A percentile compares a stretch with the other conserved stretches of the same genome.
Evolutionary conservation across 2,329 filamentous ascomycete species (phyloP).

Genomic region (Aspergillus sp.): DNA sequence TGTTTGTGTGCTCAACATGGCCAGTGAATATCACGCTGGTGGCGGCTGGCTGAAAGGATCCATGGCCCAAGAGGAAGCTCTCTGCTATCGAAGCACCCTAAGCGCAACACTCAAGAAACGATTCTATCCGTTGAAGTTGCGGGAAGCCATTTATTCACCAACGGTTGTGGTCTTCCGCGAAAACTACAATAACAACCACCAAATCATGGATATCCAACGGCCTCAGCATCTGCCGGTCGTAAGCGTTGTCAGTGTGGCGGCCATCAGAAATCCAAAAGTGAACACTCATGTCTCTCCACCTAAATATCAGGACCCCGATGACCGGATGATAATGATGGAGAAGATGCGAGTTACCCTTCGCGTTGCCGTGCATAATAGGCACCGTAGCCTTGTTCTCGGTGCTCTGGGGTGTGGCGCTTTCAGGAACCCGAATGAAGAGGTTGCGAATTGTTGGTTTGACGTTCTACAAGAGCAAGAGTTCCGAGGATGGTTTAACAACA

Average conservation of each 20-base stretch:
- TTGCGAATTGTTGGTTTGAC: slow-evolving; percentile 63
- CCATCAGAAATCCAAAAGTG: slow-evolving; percentile 46
- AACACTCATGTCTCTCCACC: slow-evolving; percentile 7
- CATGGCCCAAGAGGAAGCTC: slow-evolving; percentile 66
- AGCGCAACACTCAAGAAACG: slow-evolving; percentile 36
- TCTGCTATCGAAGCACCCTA: slow-evolving; percentile 62
- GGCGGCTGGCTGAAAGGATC: slow-evolving; percentile 64
- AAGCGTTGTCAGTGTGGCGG: slow-evolving; percentile 62
- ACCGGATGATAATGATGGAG: slow-evolving; percentile 57
- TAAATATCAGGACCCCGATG: slow-evolving; percentile 43
- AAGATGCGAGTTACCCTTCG: slow-evolving; percentile 65
- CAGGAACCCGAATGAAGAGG: slow-evolving; percentile 59
- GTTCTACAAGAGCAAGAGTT: slow-evolving; percentile 64
- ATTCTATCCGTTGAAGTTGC: slow-evolving; percentile 56
- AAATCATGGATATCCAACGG: slow-evolving; percentile 43
- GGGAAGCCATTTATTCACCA: slow-evolving; percentile 59
- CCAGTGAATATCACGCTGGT: slow-evolving; percentile 57
- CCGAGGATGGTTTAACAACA: slow-evolving; percentile 61
- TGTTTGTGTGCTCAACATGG: slow-evolving; percentile 67
- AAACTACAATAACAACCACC: slow-evolving; percentile 48
- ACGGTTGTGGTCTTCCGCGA: slow-evolving; percentile 60
- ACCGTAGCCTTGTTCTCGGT: slow-evolving; percentile 63
- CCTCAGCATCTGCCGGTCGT: slow-evolving; percentile 50
- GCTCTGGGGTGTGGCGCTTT: slow-evolving; percentile 70
- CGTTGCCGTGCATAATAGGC: slow-evolving; percentile 57